A percentile compares a stretch with the other conserved stretches of the same genome.
These are phyloP conservation scores for Gossypium bickii DNA, from an alignment of 345 rosid species.

Conservation along the genomic window DNA sequence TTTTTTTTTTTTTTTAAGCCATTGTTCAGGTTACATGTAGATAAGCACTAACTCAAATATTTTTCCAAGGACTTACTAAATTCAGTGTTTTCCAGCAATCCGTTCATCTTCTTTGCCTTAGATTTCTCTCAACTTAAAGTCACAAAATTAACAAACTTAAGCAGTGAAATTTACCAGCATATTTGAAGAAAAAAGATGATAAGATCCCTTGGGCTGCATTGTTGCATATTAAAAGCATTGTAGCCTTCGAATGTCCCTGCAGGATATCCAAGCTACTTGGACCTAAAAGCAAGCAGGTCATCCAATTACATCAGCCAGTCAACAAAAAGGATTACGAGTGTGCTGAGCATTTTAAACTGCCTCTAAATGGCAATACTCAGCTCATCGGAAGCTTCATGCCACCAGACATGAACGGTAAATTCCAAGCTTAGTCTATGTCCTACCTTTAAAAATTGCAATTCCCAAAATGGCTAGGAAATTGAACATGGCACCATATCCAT, in stretches of 20 bases:
- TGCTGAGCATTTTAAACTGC: neutral
- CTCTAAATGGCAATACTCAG: neutral
- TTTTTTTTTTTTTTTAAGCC: neutral
- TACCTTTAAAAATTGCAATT: conserved; percentile 74
- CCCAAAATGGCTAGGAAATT: conserved; percentile 78
- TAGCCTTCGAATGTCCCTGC: conserved; percentile 89
- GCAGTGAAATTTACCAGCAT: conserved; percentile 60
- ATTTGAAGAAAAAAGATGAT: conserved; percentile 96
- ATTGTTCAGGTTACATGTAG: neutral
- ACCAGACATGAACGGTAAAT: neutral
- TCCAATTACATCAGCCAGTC: neutral
- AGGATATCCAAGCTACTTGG: conserved; percentile 83
- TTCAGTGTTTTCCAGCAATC: neutral
- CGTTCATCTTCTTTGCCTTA: neutral
- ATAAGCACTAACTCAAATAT: neutral
- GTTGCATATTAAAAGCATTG: conserved; percentile 81
- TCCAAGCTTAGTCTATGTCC: neutral
- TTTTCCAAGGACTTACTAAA: neutral
- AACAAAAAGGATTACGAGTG: neutral
- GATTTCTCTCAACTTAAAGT: neutral
- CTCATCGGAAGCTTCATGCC: neutral
- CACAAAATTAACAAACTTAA: neutral
- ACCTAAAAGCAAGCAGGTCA: conserved; percentile 42
- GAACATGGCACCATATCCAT: conserved; percentile 96
- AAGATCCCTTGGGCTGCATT: conserved; percentile 96